Evolutionary conservation across 345 rosid genomes (phyloP).

Genomic region (Geranium brycei): DNA sequence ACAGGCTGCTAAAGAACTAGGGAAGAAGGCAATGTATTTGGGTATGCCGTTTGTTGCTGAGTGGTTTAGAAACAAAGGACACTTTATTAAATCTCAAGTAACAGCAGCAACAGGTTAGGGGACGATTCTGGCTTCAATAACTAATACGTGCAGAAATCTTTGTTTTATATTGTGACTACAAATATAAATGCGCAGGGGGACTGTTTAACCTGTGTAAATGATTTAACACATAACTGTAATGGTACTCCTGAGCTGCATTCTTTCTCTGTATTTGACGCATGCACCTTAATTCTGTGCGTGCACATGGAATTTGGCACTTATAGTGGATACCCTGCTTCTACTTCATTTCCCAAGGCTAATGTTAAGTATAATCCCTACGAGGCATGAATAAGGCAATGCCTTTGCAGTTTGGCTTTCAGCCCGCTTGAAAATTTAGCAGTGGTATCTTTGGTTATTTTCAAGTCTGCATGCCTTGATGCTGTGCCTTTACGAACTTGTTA

Average conservation of each 20-base stretch:
- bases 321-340: no score
- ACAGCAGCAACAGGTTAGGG: conserved; percentile 92
- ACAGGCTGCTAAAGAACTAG: conserved; percentile 94
- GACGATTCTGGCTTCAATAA: conserved; percentile 8
- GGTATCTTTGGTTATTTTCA: no score
- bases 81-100: conserved; percentile 86
- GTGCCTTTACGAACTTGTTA: no score
- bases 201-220: not conserved
- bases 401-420: no score
- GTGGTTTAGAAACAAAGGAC: conserved; percentile 98
- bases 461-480: no score
- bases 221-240: not conserved
- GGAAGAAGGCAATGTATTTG: conserved; percentile 69
- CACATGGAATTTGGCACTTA: no score
- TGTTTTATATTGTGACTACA: no score
- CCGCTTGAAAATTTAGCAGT: no score
- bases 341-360: no score
- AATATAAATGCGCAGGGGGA: not conserved
- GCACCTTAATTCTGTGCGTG: not conserved
- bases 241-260: not conserved
- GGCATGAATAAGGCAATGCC: no score
- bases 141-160: not conserved
- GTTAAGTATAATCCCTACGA: no score
- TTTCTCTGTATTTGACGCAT: not conserved
- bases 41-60: conserved; percentile 92